Evolutionary conservation across 2,329 filamentous ascomycete genomes (phyloP).

Genomic region (Plenodomus lindquistii): DNA sequence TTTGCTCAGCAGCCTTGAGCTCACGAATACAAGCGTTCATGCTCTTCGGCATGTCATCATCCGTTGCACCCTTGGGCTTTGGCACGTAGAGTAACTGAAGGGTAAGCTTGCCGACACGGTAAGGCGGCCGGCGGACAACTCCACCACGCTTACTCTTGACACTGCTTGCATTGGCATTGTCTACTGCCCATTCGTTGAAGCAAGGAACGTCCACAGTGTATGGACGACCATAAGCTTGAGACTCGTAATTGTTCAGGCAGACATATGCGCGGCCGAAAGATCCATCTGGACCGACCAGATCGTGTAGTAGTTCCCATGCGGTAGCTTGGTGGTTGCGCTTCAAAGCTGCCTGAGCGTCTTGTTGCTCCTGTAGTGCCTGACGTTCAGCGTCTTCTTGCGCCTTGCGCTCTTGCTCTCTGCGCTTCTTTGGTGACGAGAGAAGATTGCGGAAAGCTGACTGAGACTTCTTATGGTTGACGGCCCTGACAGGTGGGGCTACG

Average conservation of each 20-base stretch:
- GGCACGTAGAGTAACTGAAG: constrained; percentile 94
- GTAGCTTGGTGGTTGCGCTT: constrained; percentile 67
- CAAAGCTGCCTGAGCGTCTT: constrained; percentile 47
- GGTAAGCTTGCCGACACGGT: constrained; percentile 92
- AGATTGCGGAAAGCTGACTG: constrained; percentile 78
- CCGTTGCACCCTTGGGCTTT: constrained; percentile 80
- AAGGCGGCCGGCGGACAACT: constrained; percentile 82
- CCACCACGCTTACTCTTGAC: constrained; percentile 88
- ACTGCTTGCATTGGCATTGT: constrained; percentile 78
- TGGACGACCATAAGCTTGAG: constrained; percentile 83
- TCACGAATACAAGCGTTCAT: constrained; percentile 97
- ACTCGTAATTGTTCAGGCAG: constrained; percentile 89
- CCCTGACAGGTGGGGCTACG: constrained; percentile 62
- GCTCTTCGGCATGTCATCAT: constrained; percentile 99
- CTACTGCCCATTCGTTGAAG: constrained; percentile 98
- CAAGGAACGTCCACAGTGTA: constrained; percentile 87
- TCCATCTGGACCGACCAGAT: constrained; percentile 85
- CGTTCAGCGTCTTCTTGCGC: constrained; percentile 83
- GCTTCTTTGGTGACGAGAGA: constrained; percentile 86
- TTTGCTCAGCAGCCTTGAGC: constrained; percentile 85
- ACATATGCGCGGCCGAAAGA: constrained; percentile 95
- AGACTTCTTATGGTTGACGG: constrained; percentile 74
- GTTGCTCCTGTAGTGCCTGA: constrained; percentile 53
- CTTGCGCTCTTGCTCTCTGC: constrained; percentile 87
- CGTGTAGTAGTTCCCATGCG: constrained; percentile 84